A percentile compares a stretch with the other conserved stretches of the same genome.
Conservation (phyloP, 2,329 filamentous ascomycete species). For the Talaromyces sp. region DNA sequence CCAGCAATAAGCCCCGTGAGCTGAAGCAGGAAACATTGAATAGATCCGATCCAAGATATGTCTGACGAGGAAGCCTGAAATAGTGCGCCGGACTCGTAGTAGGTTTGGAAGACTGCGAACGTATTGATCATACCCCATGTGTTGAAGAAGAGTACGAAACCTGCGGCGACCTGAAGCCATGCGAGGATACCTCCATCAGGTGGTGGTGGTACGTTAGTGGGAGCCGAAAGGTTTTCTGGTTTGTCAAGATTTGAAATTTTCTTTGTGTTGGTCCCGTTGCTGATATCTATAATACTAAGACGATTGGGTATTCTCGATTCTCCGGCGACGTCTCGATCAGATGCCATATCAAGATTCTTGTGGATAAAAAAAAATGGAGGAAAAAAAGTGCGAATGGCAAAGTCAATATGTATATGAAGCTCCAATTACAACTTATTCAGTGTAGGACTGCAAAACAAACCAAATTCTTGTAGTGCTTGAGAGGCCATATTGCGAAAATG, state of each 20-base stretch:
- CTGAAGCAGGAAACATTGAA: conserved; percentile 50
- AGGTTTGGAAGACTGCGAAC: conserved; percentile 50
- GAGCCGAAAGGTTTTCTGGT: background rate
- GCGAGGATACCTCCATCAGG: conserved; percentile 31
- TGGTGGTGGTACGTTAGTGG: conserved; percentile 19
- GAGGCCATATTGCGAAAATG: background rate
- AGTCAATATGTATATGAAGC: background rate
- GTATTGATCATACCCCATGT: conserved; percentile 42
- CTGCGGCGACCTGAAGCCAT: conserved; percentile 31
- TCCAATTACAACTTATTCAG: background rate
- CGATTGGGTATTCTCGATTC: background rate
- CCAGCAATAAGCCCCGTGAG: conserved; percentile 48
- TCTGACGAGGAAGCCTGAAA: conserved; percentile 35
- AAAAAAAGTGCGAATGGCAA: background rate
- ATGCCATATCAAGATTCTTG: background rate
- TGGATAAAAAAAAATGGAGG: background rate
- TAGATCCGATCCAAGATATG: conserved; percentile 50
- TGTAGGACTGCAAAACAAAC: background rate
- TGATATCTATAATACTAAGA: background rate
- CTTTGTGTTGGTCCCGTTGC: background rate
- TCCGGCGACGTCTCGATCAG: background rate
- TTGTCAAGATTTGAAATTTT: background rate
- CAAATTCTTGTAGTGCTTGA: background rate
- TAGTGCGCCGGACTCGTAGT: conserved; percentile 43
- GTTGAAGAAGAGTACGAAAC: conserved; percentile 30